A percentile compares a stretch with the other conserved stretches of the same genome.
These are phyloP conservation scores for Fusarium lateritium DNA, from an alignment of 2,329 filamentous ascomycete species.

Conservation along the genomic window DNA sequence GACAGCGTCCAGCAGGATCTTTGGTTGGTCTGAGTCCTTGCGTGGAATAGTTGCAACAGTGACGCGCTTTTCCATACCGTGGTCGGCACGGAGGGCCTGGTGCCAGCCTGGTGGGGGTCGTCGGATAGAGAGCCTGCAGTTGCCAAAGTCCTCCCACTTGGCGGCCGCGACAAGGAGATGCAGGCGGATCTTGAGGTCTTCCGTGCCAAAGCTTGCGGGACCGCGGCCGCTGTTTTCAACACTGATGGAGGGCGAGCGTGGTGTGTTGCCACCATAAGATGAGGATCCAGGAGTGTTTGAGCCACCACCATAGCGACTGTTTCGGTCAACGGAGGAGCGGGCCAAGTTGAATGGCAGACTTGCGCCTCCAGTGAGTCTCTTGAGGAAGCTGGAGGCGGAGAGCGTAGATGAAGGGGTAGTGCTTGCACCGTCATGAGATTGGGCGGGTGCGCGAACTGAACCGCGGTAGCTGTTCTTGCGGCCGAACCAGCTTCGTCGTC, in stretches of 20 bases:
- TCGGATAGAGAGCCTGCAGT: constrained; percentile 86
- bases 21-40: constrained; percentile 68
- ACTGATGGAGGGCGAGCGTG: constrained; percentile 71
- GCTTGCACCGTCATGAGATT: constrained; percentile 82
- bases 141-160: constrained; percentile 94
- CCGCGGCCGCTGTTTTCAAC: constrained; percentile 65
- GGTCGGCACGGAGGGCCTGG: constrained; percentile 71
- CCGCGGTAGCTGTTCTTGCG: constrained; percentile 76
- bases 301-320: constrained; percentile 68
- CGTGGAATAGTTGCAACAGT: constrained; percentile 81
- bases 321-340: constrained; percentile 79
- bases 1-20: constrained; percentile 84
- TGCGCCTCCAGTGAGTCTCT: constrained; percentile 79
- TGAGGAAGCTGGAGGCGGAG: constrained; percentile 85
- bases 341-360: constrained; percentile 85
- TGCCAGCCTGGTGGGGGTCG: constrained; percentile 75
- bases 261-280: constrained; percentile 64
- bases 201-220: constrained; percentile 73
- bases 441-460: constrained; percentile 72
- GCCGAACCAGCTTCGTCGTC: constrained; percentile 71
- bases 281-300: constrained; percentile 73
- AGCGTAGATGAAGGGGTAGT: constrained; percentile 71
- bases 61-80: constrained; percentile 86
- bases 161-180: constrained; percentile 82
- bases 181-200: constrained; percentile 86